Evolutionary conservation across 2,329 filamentous ascomycete species (phyloP), one percentile per base, ranked within the genome.

Genomic region (Epichloe typhina): DNA sequence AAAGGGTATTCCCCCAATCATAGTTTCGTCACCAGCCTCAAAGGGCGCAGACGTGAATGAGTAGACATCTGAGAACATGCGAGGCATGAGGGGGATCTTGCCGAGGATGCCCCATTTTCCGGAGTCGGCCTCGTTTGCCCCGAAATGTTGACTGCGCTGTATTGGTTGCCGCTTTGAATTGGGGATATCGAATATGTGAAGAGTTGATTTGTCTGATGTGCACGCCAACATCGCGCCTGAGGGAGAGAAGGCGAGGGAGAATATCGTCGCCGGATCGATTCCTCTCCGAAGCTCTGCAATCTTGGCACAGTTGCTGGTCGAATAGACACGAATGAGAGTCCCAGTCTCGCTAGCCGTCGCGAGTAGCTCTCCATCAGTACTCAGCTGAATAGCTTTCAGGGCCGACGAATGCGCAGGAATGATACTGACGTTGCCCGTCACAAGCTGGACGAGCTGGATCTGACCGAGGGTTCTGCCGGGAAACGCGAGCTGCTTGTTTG

Each of bases 171-270:
- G 70, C 47, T 71, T 72, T 8, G 73, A 70, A 53, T 78, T 76
- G 4, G 84, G 84, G 1, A 96, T 75, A 61, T 97, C 89, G 63
- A 96, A 98, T 38, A 98, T 78, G 67, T 98, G 93, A 11, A 98
- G 74, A 0, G 90, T 98, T 5, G 88, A 90, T 69, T 97, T 98
- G 72, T 98, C 93, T 1, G 90, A 96, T 1, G 91, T 97, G 54
- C 89, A 91, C 26, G 93, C 93, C 11, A 97, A 76, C 62, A 89
- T 77, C 42, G 76, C 79, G 48, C 85, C 86, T 1, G 83, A 83
- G 0, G 90, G 90, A 19, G 87, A 94, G 65, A 98, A 93, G 11
- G 85, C 84, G 11, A 98, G 74, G 2, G 87, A 91, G 68, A 87
- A 95, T 57, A 97, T 86, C 50, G 82, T 82, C 15, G 93, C 90